These are phyloP conservation scores for Musa schizocarpa DNA, from an alignment of 176 grass and related monocot species.

Conservation along the genomic window DNA sequence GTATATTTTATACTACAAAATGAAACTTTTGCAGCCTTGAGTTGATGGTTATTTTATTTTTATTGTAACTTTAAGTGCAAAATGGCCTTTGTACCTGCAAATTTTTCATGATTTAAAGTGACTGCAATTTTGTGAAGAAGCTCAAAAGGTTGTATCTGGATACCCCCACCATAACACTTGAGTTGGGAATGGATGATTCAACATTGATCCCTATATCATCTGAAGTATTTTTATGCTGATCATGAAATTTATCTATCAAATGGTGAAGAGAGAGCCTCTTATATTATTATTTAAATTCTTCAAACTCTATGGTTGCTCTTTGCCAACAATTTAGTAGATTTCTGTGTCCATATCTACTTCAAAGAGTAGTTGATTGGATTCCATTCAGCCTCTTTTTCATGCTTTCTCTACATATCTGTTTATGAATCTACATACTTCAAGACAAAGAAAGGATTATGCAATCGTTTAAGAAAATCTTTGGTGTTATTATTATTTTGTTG, in stretches of 20 bases:
- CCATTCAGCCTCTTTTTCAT: neutral
- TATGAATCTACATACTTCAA: neutral
- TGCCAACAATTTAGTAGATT: neutral
- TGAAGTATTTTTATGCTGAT: neutral
- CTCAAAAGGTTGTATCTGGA: neutral
- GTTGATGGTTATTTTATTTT: too few relatives aligned
- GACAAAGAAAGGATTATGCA: neutral
- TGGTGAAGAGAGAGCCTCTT: neutral
- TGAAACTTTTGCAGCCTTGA: too few relatives aligned
- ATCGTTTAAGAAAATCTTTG: neutral
- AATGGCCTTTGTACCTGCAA: too few relatives aligned
- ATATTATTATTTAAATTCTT: neutral
- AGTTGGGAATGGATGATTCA: neutral
- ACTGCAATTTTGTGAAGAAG: too few relatives aligned
- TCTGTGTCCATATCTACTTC: neutral
- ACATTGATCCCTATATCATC: neutral
- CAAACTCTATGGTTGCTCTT: constrained; percentile 3
- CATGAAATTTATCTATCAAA: neutral
- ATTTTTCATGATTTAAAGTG: too few relatives aligned
- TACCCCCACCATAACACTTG: neutral
- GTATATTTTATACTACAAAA: too few relatives aligned
- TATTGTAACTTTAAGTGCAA: too few relatives aligned
- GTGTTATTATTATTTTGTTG: neutral
- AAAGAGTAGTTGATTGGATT: neutral
- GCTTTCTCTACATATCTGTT: neutral